phyloP scores from a whole-genome alignment of 495 filamentous ascomycete species.

The Choiromyces venosus region DNA sequence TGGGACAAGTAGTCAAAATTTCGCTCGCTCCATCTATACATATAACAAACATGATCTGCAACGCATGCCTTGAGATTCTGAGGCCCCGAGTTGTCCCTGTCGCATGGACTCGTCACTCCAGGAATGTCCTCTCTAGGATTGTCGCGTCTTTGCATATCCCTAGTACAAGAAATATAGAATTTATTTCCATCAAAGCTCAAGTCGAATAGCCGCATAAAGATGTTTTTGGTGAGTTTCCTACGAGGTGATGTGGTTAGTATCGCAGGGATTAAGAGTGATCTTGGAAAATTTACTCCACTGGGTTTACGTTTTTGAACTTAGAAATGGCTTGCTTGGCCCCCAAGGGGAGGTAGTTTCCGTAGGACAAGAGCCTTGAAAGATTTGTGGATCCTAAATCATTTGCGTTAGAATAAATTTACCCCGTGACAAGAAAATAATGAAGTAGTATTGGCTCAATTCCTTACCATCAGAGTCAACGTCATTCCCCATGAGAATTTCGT shows the following conservation, averaged over 20 bases:
- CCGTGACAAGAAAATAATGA: background rate
- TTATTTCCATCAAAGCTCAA: slow-evolving; percentile 19
- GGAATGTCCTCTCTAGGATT: slow-evolving; percentile 5
- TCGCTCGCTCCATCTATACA: slow-evolving; percentile 39
- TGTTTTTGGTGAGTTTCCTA: slow-evolving; percentile 19
- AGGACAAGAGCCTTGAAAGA: slow-evolving; percentile 26
- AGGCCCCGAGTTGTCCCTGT: slow-evolving; percentile 31
- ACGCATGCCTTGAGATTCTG: slow-evolving; percentile 39
- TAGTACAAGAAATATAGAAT: slow-evolving; percentile 38
- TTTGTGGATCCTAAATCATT: slow-evolving; percentile 15
- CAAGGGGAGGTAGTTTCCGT: slow-evolving; percentile 23
- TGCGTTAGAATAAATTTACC: background rate
- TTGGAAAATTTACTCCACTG: slow-evolving; percentile 5
- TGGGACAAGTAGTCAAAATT: slow-evolving; percentile 18
- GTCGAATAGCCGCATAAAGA: slow-evolving; percentile 31
- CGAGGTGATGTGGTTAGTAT: background rate
- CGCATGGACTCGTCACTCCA: slow-evolving; percentile 7
- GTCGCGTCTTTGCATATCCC: slow-evolving; percentile 17
- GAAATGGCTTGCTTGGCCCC: slow-evolving; percentile 10
- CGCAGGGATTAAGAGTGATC: too few species aligned
- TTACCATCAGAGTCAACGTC: background rate
- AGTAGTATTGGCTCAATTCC: background rate
- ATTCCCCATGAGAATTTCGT: background rate
- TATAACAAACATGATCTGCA: slow-evolving; percentile 28
- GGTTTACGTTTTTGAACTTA: slow-evolving; percentile 5